Evolutionary conservation across 352 stramenopile species (phyloP).

Genomic region (Phytophthora megakarya): DNA sequence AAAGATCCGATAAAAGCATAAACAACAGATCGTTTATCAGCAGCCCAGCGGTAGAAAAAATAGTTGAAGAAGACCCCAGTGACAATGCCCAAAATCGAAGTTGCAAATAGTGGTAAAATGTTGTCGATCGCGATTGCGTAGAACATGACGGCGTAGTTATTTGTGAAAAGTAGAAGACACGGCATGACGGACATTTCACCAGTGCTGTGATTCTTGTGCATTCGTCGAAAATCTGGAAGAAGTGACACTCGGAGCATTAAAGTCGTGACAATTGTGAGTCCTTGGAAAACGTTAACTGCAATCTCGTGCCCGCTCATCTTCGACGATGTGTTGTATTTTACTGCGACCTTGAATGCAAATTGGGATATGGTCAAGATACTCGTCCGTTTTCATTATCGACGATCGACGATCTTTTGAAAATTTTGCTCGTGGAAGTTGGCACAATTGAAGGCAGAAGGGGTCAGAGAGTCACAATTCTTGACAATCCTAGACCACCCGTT

Average conservation of each 20-base stretch:
- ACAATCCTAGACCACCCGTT: slow-evolving; percentile 2
- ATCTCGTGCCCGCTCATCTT: slow-evolving; percentile 14
- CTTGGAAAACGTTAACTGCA: slow-evolving; percentile 22
- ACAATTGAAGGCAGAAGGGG: slow-evolving; percentile 10
- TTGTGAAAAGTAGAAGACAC: slow-evolving; percentile 36
- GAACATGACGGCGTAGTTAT: slow-evolving; percentile 38
- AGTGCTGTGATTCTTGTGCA: slow-evolving; percentile 36
- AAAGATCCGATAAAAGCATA: slow-evolving; percentile 15
- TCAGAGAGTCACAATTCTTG: neutral
- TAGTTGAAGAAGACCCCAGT: slow-evolving; percentile 31
- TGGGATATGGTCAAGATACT: slow-evolving; percentile 12
- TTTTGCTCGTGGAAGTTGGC: slow-evolving; percentile 1
- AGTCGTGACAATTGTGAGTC: slow-evolving; percentile 40
- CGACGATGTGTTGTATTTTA: neutral
- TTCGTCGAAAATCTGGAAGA: slow-evolving; percentile 41
- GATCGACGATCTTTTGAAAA: slow-evolving; percentile 22
- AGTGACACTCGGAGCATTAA: slow-evolving; percentile 40
- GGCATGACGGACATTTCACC: slow-evolving; percentile 45
- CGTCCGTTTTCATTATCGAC: slow-evolving; percentile 8
- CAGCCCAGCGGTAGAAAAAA: slow-evolving; percentile 38
- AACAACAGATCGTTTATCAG: slow-evolving; percentile 22
- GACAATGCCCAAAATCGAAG: slow-evolving; percentile 33
- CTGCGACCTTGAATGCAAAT: slow-evolving; percentile 8
- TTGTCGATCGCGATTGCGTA: slow-evolving; percentile 35
- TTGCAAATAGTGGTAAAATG: slow-evolving; percentile 36